A percentile compares a stretch with the other conserved stretches of the same genome.
phyloP scores from a whole-genome alignment of 768 basidiomycete genomes.

The Amanita rubescens region DNA sequence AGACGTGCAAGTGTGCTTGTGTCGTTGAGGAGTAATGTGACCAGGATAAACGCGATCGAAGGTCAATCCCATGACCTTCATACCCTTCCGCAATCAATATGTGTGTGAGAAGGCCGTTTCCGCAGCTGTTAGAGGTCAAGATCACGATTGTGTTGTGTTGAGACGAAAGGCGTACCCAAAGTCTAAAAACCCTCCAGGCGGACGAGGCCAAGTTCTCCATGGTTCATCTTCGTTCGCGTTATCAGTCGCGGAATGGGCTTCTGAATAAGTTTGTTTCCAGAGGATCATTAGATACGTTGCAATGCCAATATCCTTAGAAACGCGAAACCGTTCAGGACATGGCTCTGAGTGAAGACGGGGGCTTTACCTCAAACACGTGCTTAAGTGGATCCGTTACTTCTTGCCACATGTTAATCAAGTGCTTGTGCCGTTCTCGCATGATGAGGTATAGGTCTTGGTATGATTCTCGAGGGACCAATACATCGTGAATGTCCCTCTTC shows the following conservation, averaged over 20 bases:
- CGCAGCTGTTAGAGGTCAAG: constrained; percentile 48
- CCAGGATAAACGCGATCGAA: constrained; percentile 86
- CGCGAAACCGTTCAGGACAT: neutral
- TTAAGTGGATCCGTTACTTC: constrained; percentile 83
- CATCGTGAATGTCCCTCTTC: constrained; percentile 83
- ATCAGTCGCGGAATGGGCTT: neutral
- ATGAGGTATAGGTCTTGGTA: constrained; percentile 90
- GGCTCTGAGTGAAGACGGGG: neutral
- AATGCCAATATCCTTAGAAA: constrained; percentile 80
- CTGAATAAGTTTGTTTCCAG: constrained; percentile 70
- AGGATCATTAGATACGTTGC: constrained; percentile 89
- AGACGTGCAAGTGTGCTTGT: constrained; percentile 51
- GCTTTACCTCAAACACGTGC: constrained; percentile 78
- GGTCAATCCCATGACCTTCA: constrained; percentile 74
- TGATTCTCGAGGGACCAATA: constrained; percentile 59
- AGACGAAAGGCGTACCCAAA: constrained; percentile 47
- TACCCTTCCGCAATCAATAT: constrained; percentile 84
- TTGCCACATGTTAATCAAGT: constrained; percentile 66
- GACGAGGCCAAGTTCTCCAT: constrained; percentile 72
- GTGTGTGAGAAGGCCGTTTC: constrained; percentile 89
- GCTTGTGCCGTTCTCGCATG: constrained; percentile 80
- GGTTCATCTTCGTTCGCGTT: constrained; percentile 24
- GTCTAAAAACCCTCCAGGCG: constrained; percentile 82
- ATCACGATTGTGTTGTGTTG: neutral
- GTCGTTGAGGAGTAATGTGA: constrained; percentile 60